Conservation (phyloP, 2,329 filamentous ascomycete genomes). For the Raffaelea ambrosiae region DNA sequence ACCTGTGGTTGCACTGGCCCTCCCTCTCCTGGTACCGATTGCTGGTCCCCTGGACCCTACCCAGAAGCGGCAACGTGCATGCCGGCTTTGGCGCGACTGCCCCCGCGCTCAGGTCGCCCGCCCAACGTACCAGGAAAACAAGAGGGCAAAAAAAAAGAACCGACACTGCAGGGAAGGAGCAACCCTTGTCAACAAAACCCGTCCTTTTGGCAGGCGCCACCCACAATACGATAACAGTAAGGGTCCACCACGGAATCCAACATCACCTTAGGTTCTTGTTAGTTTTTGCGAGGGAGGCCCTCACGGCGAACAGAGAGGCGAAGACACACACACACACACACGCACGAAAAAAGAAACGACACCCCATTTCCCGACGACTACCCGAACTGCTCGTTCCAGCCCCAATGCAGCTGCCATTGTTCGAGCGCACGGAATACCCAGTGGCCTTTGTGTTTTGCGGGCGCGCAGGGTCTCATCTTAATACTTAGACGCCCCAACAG, state of each 20-base stretch:
- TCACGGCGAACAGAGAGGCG: not conserved
- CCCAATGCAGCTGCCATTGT: no score
- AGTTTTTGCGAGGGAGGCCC: not conserved
- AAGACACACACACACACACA: not conserved
- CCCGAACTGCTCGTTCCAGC: no score
- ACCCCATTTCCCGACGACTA: no score
- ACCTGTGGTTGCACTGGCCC: no score
- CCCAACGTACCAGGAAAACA: slow-evolving; percentile 10
- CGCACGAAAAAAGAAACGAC: not conserved
- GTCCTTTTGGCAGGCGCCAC: not conserved
- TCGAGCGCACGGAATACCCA: no score
- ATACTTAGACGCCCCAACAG: no score
- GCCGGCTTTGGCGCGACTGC: not conserved
- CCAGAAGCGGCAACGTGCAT: not conserved
- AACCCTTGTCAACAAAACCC: slow-evolving; percentile 1
- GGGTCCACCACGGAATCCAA: no score
- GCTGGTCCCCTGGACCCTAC: not conserved
- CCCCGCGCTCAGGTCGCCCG: slow-evolving; percentile 8
- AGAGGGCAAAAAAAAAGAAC: not conserved
- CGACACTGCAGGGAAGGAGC: not conserved
- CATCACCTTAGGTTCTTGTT: no score
- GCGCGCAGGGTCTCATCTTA: no score
- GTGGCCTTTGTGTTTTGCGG: no score
- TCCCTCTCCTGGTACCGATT: no score
- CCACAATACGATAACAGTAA: not conserved